Conservation (phyloP, 768 basidiomycete species). For the Crucibulum laeve region DNA sequence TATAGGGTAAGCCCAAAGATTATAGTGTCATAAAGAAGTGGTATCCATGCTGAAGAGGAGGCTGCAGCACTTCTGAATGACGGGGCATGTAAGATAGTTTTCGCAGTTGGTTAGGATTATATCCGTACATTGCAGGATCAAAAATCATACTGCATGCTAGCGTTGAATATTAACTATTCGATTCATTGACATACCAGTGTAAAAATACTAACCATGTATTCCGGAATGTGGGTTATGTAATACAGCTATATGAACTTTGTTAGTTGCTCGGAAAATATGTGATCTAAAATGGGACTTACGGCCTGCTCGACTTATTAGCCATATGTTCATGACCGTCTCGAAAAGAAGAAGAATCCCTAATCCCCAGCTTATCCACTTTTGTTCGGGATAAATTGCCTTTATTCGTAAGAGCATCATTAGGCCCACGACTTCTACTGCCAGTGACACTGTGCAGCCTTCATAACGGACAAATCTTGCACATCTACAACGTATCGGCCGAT, state of each 20-base stretch:
- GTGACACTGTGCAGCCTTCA: constrained; percentile 38
- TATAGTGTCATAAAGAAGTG: constrained; percentile 20
- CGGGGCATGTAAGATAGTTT: constrained; percentile 12
- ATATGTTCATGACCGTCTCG: constrained; percentile 35
- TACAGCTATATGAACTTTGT: not conserved
- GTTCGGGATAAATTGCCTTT: constrained; percentile 17
- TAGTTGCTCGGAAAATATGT: not conserved
- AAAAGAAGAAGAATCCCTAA: constrained; percentile 24
- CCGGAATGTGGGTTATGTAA: not conserved
- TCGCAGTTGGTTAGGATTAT: not conserved
- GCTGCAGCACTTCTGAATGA: constrained; percentile 19
- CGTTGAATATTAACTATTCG: not conserved
- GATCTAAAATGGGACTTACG: constrained; percentile 21
- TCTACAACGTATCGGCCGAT: constrained; percentile 13
- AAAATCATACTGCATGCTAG: constrained; percentile 25
- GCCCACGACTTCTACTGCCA: constrained; percentile 29
- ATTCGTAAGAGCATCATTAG: constrained; percentile 44
- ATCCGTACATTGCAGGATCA: constrained; percentile 18
- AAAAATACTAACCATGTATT: not conserved
- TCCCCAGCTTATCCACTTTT: constrained; percentile 11
- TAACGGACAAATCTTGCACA: constrained; percentile 34
- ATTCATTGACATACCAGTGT: not conserved
- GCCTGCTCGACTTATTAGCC: constrained; percentile 36
- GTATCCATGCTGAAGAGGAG: constrained; percentile 34
- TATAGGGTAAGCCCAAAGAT: constrained; percentile 21